A percentile compares a stretch with the other conserved stretches of the same genome.
phyloP scores from a whole-genome alignment of 768 basidiomycete genomes.

The Kwoniella shandongensis region DNA sequence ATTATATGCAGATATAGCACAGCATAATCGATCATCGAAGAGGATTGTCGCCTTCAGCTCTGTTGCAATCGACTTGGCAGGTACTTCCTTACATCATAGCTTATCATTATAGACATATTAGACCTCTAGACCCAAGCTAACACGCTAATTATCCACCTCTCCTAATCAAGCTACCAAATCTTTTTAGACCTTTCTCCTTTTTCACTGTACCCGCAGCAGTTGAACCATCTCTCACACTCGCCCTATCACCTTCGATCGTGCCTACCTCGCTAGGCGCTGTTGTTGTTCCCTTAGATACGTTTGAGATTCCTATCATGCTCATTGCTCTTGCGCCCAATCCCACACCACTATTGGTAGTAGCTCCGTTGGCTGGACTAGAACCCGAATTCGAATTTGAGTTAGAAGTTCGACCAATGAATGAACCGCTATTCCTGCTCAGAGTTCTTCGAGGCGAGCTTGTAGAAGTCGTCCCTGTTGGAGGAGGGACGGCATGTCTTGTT shows the following conservation, averaged over 20 bases:
- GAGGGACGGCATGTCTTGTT: background rate
- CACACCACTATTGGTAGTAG: background rate
- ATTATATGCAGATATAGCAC: constrained; percentile 9
- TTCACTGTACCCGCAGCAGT: constrained; percentile 5
- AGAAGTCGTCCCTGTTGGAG: background rate
- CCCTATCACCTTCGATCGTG: constrained; percentile 8
- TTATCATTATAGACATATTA: background rate
- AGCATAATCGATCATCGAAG: too few relatives aligned
- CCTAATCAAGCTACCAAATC: constrained; percentile 38
- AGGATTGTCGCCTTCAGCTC: too few relatives aligned
- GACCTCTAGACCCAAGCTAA: too few relatives aligned
- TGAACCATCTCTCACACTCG: constrained; percentile 4
- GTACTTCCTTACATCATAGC: too few relatives aligned
- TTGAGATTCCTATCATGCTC: constrained; percentile 8
- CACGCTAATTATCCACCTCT: constrained; percentile 2
- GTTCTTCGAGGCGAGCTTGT: background rate
- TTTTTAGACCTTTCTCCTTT: constrained; percentile 27
- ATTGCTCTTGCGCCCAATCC: constrained; percentile 12
- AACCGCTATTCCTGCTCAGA: background rate
- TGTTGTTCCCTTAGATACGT: background rate
- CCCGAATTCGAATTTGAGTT: background rate
- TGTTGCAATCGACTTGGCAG: too few relatives aligned
- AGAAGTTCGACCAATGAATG: background rate
- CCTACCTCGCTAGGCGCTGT: constrained; percentile 18
- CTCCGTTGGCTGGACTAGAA: background rate